Evolutionary conservation across 164 flowering plant genomes (phyloP).

Genomic region (Annona squamosa): DNA sequence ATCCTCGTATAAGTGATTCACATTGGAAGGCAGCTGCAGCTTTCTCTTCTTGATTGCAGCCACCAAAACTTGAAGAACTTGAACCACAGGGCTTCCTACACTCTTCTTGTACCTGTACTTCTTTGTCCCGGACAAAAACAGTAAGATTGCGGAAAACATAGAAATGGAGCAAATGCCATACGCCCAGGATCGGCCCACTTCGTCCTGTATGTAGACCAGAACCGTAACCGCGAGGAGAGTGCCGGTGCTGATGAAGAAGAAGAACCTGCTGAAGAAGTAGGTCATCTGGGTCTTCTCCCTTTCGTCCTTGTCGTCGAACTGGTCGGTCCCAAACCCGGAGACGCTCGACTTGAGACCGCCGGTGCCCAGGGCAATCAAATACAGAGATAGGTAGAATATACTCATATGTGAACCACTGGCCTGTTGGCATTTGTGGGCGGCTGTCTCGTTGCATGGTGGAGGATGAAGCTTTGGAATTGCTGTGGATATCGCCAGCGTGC

Average conservation of each 20-base stretch:
- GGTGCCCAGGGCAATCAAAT: constrained; percentile 72
- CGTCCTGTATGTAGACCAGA: constrained; percentile 81
- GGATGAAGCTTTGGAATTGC: constrained; percentile 65
- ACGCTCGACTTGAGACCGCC: constrained; percentile 92
- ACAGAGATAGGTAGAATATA: constrained; percentile 51
- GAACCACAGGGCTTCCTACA: constrained; percentile 65
- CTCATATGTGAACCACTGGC: constrained; percentile 72
- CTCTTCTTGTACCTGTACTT: constrained; percentile 64
- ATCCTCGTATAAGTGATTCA: constrained; percentile 40
- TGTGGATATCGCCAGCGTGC: constrained; percentile 44
- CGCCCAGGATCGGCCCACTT: constrained; percentile 71
- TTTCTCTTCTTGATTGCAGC: constrained; percentile 59
- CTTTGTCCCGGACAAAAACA: constrained; percentile 56
- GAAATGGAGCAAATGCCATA: constrained; percentile 64
- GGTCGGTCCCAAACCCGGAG: constrained; percentile 87
- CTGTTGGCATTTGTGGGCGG: constrained; percentile 29
- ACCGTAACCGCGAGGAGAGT: constrained; percentile 74
- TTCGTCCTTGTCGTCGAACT: constrained; percentile 72
- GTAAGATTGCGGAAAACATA: constrained; percentile 49
- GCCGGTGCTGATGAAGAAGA: constrained; percentile 68
- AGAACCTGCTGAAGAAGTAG: constrained; percentile 75
- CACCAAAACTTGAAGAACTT: constrained; percentile 49
- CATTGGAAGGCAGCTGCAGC: constrained; percentile 29
- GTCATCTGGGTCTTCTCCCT: constrained; percentile 71
- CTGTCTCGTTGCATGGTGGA: constrained; percentile 37